A percentile compares a stretch with the other conserved stretches of the same genome.
phyloP scores from a whole-genome alignment of 2,329 filamentous ascomycete species.

The Aspergillus sp. region DNA sequence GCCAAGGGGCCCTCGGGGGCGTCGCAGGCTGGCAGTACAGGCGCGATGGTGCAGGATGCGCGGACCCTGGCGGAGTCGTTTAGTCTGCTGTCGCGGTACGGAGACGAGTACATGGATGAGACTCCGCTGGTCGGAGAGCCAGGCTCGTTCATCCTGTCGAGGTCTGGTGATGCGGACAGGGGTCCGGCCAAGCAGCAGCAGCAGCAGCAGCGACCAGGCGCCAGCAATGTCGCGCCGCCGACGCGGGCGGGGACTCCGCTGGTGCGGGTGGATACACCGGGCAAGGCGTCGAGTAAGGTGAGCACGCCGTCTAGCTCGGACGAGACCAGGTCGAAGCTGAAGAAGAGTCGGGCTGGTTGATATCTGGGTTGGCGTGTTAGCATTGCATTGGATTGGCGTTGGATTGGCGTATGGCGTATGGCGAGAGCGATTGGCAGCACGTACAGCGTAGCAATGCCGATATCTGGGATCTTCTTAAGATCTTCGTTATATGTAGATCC shows the following conservation, averaged over 20 bases:
- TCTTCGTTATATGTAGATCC: too few species aligned
- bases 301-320: conserved; percentile 25
- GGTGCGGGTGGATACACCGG: conserved; percentile 24
- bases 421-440: too few species aligned
- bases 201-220: conserved; percentile 12
- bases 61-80: conserved; percentile 41
- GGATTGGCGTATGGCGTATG: too few species aligned
- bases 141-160: conserved; percentile 50
- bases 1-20: conserved; percentile 18
- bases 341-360: conserved; percentile 24
- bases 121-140: conserved; percentile 55
- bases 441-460: too few species aligned
- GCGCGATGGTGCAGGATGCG: conserved; percentile 25
- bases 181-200: conserved; percentile 13
- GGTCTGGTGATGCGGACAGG: conserved; percentile 23
- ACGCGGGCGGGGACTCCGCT: conserved; percentile 21
- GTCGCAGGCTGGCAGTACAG: conserved; percentile 10
- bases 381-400: too few species aligned
- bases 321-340: conserved; percentile 27
- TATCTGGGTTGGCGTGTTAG: conserved; percentile 11
- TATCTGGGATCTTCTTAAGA: too few species aligned
- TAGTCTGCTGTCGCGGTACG: conserved; percentile 43
- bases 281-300: conserved; percentile 22
- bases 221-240: conserved; percentile 3
- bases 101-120: conserved; percentile 56